Conservation (phyloP, 1,284 basidiomycete species). For the Amylostereum areolatum region DNA sequence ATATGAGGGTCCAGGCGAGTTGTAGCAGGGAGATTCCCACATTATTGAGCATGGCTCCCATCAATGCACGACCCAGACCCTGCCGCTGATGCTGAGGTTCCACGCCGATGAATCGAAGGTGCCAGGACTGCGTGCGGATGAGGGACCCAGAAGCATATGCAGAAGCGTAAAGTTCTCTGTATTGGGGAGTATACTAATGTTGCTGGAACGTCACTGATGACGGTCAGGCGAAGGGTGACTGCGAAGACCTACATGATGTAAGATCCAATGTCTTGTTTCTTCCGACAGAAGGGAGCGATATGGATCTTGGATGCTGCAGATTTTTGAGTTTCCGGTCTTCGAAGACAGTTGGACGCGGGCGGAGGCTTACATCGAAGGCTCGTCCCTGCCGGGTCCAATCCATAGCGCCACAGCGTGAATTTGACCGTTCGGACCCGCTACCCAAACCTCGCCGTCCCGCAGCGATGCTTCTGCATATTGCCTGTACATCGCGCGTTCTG, state of each 20-base stretch:
- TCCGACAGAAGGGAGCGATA: neutral
- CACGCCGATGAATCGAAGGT: conserved; percentile 2
- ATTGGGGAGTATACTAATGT: neutral
- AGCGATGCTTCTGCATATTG: neutral
- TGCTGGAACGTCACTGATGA: neutral
- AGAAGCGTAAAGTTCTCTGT: conserved; percentile 1
- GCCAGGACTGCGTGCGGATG: conserved; percentile 3
- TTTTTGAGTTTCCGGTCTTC: neutral
- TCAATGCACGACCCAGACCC: conserved; percentile 1
- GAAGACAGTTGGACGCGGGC: neutral
- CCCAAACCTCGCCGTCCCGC: conserved; percentile 1
- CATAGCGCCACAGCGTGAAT: neutral
- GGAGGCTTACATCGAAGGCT: neutral
- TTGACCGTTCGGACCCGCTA: neutral
- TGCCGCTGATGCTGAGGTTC: neutral
- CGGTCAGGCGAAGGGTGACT: neutral
- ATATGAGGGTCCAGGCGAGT: neutral
- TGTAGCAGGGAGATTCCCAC: neutral
- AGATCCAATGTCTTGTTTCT: conserved; percentile 1
- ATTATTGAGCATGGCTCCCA: neutral
- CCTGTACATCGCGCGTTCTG: neutral
- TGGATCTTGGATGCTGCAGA: neutral
- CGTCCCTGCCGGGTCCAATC: neutral
- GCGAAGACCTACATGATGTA: neutral
- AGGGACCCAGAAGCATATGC: neutral